Evolutionary conservation across 495 filamentous ascomycete genomes (phyloP), one percentile per base, ranked within the genome.

Genomic region (Hypoxylon perforatum): DNA sequence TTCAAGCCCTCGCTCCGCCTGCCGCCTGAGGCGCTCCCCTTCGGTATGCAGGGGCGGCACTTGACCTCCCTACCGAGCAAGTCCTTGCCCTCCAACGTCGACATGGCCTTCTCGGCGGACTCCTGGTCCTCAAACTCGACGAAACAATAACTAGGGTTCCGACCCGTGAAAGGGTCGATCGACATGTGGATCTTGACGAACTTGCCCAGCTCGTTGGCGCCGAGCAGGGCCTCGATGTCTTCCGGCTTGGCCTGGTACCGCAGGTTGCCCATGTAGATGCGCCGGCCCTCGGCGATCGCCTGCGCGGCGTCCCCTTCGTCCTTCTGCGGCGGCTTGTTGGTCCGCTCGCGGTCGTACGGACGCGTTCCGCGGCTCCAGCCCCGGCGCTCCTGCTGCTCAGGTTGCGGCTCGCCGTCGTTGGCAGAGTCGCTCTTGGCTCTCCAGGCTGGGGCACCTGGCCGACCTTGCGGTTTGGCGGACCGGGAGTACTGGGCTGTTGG

Each of bases 91-190:
- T 86, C 80, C 21, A 89, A 73, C 23, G 82, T 73, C 17, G 61
- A 62, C 77, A 90, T 88, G 19, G 86, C 87, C 0, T 69, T 73
- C n/a, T 85, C 80, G 1, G 88, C 87, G 17, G 82, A 67, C n/a
- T 86, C 84, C 57, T 80, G 79, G 28, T 78, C 82, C 17, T 76
- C 59, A 51, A 91, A 81, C 65, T 91, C 88, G 50, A 90, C 84
- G 53, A 91, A 91, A 76, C 88, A 91, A 76, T 90, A 91, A 5
- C 87, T 89, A 3, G 88, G 88, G 72, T 91, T 91, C 12, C 87
- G 76, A 44, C 86, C 86, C 19, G 86, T 88, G 69, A 89, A 86
- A 15, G 87, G 86, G 71, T 91, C 87, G 49, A 89, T 80, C 8
- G 87, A 86, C 70, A 91, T 89, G 69, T 88, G 86, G 60, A 91